Evolutionary conservation across 2,329 filamentous ascomycete genomes (phyloP), one percentile per base, ranked within the genome.

Genomic region (Phyllosticta paracitricarpa): DNA sequence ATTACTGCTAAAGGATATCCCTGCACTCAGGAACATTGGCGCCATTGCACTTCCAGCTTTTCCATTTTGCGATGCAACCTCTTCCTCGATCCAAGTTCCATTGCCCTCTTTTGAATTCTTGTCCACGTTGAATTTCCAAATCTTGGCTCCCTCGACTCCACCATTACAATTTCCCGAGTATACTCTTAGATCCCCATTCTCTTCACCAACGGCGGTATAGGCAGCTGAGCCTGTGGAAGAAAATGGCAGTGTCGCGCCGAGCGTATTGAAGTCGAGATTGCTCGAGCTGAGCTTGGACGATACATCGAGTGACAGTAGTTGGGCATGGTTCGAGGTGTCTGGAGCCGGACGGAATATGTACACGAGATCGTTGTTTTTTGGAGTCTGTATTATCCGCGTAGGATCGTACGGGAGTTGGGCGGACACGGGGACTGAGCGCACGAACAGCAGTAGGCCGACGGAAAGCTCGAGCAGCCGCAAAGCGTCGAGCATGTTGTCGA

Each of bases 351-450:
- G 78, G 67, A 96, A 85, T 65, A 93, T 80, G 72, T 94, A 96
- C 63, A 85, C 85, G 33, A 83, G 71, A 19, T 83, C 78, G 63
- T 74, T 72, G 59, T 77, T 76, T 81, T 78, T 59, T 78, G 72
- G 62, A 74, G 75, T 73, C 54, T 85, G 79, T 62, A 93, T 81
- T 58, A 95, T 81, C 30, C 83, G 84, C 0, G 91, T 91, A 2
- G 90, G 88, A 61, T 86, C 85, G 77, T 95, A 96, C 26, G 90
- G 91, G 58, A 91, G 80, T 56, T 77, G 72, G 51, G 76, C 75
- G 59, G 68, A 63, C 28, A 62, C 63, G 19, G 52, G 9, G 3
- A 12, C 24, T 5, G 56, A 51, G 25, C 54, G 56, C 25, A 62
- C 30, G 8, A 58, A 51, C 3, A 58, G 22, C 28, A 58, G 10